phyloP scores from a whole-genome alignment of 164 flowering plant species.

The Vitis rotundifolia region DNA sequence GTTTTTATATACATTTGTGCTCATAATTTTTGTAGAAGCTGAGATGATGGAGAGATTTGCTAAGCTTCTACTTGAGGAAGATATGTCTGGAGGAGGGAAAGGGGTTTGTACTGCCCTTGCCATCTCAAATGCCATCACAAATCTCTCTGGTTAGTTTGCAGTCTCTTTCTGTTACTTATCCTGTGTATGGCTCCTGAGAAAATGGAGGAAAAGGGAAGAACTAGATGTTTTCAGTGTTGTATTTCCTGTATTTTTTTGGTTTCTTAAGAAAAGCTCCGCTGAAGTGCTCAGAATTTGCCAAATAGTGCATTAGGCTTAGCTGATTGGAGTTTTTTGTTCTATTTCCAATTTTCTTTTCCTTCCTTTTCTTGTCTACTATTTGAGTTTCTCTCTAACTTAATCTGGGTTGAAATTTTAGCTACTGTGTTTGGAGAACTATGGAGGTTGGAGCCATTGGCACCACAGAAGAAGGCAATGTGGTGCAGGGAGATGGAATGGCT shows the following conservation, averaged over 20 bases:
- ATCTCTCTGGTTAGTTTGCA: conserved; percentile 55
- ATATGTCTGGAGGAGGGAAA: conserved; percentile 84
- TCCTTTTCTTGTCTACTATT: neutral
- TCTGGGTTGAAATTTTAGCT: conserved; percentile 37
- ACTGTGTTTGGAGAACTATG: conserved; percentile 73
- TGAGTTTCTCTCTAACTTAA: neutral
- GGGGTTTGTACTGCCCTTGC: conserved; percentile 82
- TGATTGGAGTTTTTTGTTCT: no score
- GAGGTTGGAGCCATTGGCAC: conserved; percentile 71
- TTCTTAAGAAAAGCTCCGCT: no score
- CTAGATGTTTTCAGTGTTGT: no score
- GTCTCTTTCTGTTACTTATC: neutral
- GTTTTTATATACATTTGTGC: neutral
- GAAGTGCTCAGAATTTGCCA: no score
- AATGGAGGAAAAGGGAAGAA: no score
- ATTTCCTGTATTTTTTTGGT: no score
- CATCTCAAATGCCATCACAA: conserved; percentile 71
- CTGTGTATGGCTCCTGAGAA: no score
- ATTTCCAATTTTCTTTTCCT: no score
- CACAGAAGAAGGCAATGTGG: conserved; percentile 70
- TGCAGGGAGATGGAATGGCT: conserved; percentile 74
- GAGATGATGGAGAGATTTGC: conserved; percentile 81
- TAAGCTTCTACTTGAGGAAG: conserved; percentile 71
- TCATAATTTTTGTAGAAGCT: conserved; percentile 32
- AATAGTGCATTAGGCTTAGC: no score